Conservation (phyloP, 2,329 filamentous ascomycete genomes). For the Neofusicoccum parvum region DNA sequence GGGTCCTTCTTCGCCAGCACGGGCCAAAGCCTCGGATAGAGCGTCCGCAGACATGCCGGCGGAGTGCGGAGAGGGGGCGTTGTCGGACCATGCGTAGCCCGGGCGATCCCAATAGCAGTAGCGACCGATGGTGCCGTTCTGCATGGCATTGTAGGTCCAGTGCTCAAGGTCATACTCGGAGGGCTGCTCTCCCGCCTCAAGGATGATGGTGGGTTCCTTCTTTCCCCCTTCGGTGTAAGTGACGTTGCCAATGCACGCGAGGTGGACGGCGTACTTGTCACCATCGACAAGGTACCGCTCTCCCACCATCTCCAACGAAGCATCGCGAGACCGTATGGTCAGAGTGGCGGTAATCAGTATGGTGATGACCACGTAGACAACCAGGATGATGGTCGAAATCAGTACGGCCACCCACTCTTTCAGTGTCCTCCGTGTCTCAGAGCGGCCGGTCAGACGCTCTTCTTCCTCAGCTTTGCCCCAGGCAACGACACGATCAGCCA, state of each 20-base stretch:
- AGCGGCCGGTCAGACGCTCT: constrained; percentile 83
- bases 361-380: constrained; percentile 67
- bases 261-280: constrained; percentile 81
- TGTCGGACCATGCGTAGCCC: constrained; percentile 85
- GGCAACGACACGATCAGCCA: constrained; percentile 78
- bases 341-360: constrained; percentile 79
- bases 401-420: constrained; percentile 84
- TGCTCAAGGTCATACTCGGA: constrained; percentile 78
- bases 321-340: constrained; percentile 77
- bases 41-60: constrained; percentile 91
- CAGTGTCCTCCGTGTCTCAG: constrained; percentile 80
- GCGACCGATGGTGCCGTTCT: constrained; percentile 78
- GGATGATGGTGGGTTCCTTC: constrained; percentile 74
- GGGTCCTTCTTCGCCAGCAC: constrained; percentile 79
- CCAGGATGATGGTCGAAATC: constrained; percentile 70
- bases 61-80: constrained; percentile 88
- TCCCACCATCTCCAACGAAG: constrained; percentile 72
- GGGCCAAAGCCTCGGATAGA: constrained; percentile 80
- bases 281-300: constrained; percentile 78
- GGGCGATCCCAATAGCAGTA: constrained; percentile 97
- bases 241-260: constrained; percentile 78
- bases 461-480: constrained; percentile 95
- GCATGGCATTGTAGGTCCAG: constrained; percentile 74
- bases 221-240: constrained; percentile 60
- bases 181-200: constrained; percentile 81